A percentile compares a stretch with the other conserved stretches of the same genome.
Conservation (phyloP, 768 basidiomycete genomes). For the Xerocomellus amylosporus region DNA sequence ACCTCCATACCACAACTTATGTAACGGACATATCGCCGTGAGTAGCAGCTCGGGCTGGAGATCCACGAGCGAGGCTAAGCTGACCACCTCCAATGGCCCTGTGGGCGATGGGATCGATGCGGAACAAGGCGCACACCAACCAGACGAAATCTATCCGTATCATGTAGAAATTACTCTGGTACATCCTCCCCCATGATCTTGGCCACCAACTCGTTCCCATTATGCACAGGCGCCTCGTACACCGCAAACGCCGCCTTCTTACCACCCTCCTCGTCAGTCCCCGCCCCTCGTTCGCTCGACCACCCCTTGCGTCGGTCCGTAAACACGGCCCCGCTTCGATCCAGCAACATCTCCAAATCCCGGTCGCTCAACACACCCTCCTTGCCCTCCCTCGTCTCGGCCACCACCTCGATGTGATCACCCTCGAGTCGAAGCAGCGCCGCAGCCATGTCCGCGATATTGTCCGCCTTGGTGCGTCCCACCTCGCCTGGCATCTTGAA, state of each 20-base stretch:
- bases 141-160: no score
- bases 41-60: constrained; percentile 19
- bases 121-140: no score
- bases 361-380: constrained; percentile 74
- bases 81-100: no score
- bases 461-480: constrained; percentile 55
- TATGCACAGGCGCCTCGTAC: constrained; percentile 61
- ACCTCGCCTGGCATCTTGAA: constrained; percentile 71
- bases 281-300: constrained; percentile 43
- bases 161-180: no score
- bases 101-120: no score
- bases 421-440: constrained; percentile 76
- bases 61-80: constrained; percentile 4
- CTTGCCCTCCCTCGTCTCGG: constrained; percentile 61
- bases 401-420: constrained; percentile 87
- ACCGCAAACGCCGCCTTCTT: constrained; percentile 71
- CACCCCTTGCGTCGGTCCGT: constrained; percentile 68
- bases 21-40: constrained; percentile 6
- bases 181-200: constrained; percentile 57
- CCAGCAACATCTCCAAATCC: constrained; percentile 78
- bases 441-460: constrained; percentile 78
- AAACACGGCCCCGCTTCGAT: constrained; percentile 74
- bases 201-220: constrained; percentile 66
- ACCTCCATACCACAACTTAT: no score
- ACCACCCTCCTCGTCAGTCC: background rate